Percentiles rank a stretch among this genome's conserved stretches.
These are phyloP conservation scores for Vachellia pachyceras DNA, from an alignment of 306 rosid genomes.

Conservation along the genomic window DNA sequence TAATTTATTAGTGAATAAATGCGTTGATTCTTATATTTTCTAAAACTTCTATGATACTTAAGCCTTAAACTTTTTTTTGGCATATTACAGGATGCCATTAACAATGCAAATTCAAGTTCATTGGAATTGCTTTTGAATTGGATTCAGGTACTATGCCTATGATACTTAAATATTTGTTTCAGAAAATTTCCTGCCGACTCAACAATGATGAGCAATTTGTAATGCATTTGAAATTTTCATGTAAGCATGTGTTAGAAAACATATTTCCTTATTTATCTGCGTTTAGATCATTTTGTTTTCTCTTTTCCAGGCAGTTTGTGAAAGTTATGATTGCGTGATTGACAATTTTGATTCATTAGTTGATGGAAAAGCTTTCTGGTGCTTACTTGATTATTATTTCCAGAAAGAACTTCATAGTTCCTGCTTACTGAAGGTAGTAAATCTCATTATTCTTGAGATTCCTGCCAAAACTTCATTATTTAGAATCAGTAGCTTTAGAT, in stretches of 20 bases:
- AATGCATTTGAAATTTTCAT: slow-evolving; percentile 13
- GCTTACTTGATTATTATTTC: slow-evolving; percentile 90
- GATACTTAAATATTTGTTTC: slow-evolving; percentile 9
- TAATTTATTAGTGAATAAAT: neutral
- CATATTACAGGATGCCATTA: slow-evolving; percentile 55
- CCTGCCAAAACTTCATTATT: slow-evolving; percentile 14
- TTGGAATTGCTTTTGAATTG: slow-evolving; percentile 81
- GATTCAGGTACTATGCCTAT: slow-evolving; percentile 70
- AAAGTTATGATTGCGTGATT: slow-evolving; percentile 61
- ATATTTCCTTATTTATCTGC: slow-evolving; percentile 15
- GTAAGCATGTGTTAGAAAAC: neutral
- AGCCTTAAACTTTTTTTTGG: slow-evolving; percentile 30
- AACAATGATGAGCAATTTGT: slow-evolving; percentile 2
- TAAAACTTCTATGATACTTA: slow-evolving; percentile 10
- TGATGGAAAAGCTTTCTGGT: slow-evolving; percentile 98
- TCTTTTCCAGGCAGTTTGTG: slow-evolving; percentile 74
- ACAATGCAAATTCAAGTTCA: slow-evolving; percentile 51
- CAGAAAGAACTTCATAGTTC: slow-evolving; percentile 76
- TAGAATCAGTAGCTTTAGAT: slow-evolving; percentile 25
- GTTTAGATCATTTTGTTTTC: slow-evolving; percentile 1
- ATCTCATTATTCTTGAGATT: slow-evolving; percentile 42
- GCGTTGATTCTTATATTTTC: slow-evolving; percentile 3
- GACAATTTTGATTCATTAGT: slow-evolving; percentile 68
- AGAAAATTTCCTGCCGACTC: neutral
- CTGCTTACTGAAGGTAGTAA: slow-evolving; percentile 68